Conservation (phyloP, 164 flowering plant genomes). For the Brasenia schreberi region DNA sequence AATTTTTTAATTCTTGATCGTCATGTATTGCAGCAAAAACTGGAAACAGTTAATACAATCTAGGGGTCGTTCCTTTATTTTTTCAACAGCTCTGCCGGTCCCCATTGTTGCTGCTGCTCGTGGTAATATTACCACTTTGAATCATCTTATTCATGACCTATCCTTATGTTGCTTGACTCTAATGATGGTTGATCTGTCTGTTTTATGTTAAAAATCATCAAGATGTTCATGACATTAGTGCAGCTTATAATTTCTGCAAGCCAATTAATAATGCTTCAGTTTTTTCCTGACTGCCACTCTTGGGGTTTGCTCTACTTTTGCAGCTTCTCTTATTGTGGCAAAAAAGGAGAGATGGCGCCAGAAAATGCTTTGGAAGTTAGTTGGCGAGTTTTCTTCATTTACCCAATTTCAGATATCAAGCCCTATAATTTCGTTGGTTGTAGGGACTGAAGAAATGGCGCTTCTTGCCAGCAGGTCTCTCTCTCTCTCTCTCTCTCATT, state of each 20-base stretch:
- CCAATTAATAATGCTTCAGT: background rate
- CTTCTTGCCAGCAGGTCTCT: slow-evolving; percentile 67
- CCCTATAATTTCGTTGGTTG: slow-evolving; percentile 68
- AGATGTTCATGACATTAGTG: background rate
- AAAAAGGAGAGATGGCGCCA: slow-evolving; percentile 79
- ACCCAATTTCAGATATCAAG: slow-evolving; percentile 71
- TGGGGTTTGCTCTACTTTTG: slow-evolving; percentile 4
- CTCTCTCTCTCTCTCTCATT: slow-evolving; percentile 9
- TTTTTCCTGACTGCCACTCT: background rate
- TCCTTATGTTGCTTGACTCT: background rate
- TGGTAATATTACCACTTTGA: slow-evolving; percentile 25
- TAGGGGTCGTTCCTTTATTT: too few relatives aligned
- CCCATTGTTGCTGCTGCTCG: slow-evolving; percentile 82
- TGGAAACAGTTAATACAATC: too few relatives aligned
- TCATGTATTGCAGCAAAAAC: too few relatives aligned
- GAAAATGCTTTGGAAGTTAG: slow-evolving; percentile 54
- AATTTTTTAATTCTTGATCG: too few relatives aligned
- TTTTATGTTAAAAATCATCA: too few relatives aligned
- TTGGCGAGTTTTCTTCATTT: slow-evolving; percentile 50
- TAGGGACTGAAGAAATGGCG: slow-evolving; percentile 81
- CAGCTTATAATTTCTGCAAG: background rate
- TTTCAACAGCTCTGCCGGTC: slow-evolving; percentile 32
- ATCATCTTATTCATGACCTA: background rate
- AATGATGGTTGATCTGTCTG: background rate
- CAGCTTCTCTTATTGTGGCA: slow-evolving; percentile 87